A percentile compares a stretch with the other conserved stretches of the same genome.
Evolutionary conservation across 768 basidiomycete genomes (phyloP).

Genomic region (Asterophora parasitica): DNA sequence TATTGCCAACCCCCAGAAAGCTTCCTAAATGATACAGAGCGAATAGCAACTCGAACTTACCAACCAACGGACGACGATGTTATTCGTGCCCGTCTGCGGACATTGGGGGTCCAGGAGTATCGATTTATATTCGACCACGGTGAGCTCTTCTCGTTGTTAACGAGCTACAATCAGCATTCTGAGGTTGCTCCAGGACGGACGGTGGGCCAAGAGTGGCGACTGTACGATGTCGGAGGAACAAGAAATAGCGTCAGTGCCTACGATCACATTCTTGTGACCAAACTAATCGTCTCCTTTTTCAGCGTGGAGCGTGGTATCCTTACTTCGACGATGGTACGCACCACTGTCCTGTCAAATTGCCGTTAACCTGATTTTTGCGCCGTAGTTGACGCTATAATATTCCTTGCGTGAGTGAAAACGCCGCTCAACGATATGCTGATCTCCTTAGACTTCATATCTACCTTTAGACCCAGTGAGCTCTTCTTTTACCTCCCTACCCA

Average conservation of each 20-base stretch:
- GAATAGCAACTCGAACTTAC: constrained; percentile 59
- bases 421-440: constrained; percentile 5
- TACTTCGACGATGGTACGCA: constrained; percentile 71
- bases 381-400: constrained; percentile 75
- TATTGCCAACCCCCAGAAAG: constrained; percentile 29
- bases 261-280: constrained; percentile 8
- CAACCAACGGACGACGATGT: constrained; percentile 74
- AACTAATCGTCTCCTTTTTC: constrained; percentile 12
- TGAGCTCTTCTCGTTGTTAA: constrained; percentile 24
- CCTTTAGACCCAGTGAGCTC: constrained; percentile 36
- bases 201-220: constrained; percentile 67
- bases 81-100: constrained; percentile 72
- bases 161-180: background rate
- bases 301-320: constrained; percentile 75
- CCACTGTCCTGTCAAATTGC: background rate
- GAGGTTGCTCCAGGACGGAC: constrained; percentile 39
- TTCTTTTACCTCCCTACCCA: background rate
- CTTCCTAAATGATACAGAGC: constrained; percentile 65
- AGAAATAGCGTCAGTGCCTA: constrained; percentile 54
- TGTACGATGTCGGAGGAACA: constrained; percentile 81
- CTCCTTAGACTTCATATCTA: background rate
- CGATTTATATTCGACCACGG: constrained; percentile 61
- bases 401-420: constrained; percentile 51
- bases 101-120: constrained; percentile 76
- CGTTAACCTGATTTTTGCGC: background rate